A percentile compares a stretch with the other conserved stretches of the same genome.
Evolutionary conservation across 2,329 filamentous ascomycete species (phyloP).

Genomic region (Pyrenochaeta sp.): DNA sequence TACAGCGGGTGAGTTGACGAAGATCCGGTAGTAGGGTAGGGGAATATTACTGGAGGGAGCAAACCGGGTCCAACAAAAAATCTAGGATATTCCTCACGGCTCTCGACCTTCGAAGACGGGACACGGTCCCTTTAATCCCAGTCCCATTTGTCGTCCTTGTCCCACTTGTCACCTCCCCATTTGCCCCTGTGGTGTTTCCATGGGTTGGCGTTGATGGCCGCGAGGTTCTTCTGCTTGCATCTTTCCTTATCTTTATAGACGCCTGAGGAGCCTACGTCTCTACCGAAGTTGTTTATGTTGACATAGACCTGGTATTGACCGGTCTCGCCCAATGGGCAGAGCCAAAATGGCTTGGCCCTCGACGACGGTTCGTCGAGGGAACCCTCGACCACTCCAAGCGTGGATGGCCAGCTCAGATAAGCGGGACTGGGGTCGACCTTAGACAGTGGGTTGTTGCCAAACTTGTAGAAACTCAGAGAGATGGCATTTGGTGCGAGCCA

Average conservation of each 20-base stretch:
- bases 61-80: constrained; percentile 15
- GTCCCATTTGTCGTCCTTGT: too few species aligned
- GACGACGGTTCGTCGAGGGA: constrained; percentile 12
- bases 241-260: constrained; percentile 12
- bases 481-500: constrained; percentile 34
- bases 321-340: constrained; percentile 30
- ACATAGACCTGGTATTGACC: constrained; percentile 39
- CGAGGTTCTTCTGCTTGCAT: constrained; percentile 15
- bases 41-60: too few species aligned
- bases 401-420: constrained; percentile 38
- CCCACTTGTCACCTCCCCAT: background rate
- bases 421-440: constrained; percentile 29
- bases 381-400: constrained; percentile 16
- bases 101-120: background rate
- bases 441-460: constrained; percentile 35
- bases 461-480: constrained; percentile 32
- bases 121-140: too few species aligned
- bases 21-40: too few species aligned
- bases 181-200: constrained; percentile 11
- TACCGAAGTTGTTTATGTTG: constrained; percentile 30
- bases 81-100: constrained; percentile 6
- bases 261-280: constrained; percentile 17
- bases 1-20: too few species aligned
- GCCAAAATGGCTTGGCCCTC: too few species aligned
- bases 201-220: constrained; percentile 27